A percentile compares a stretch with the other conserved stretches of the same genome.
These are phyloP conservation scores for Neoboletus magnificus DNA, from an alignment of 768 basidiomycete species.

Conservation along the genomic window DNA sequence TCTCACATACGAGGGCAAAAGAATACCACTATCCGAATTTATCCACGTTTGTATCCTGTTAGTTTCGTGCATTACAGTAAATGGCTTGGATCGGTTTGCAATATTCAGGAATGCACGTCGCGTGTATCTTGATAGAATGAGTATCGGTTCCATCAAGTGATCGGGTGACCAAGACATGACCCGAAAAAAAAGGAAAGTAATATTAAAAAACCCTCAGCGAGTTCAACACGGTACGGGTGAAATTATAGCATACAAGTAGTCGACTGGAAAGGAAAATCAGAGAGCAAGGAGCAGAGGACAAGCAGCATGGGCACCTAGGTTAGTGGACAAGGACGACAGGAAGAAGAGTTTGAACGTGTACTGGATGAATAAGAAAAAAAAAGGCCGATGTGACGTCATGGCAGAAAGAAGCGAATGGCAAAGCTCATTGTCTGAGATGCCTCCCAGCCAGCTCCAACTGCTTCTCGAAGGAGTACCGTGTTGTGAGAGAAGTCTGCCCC, in stretches of 20 bases:
- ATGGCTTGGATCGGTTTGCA: too few species aligned
- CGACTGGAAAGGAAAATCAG: background rate
- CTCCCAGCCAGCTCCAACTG: constrained; percentile 17
- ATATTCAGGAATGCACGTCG: background rate
- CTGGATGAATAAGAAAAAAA: background rate
- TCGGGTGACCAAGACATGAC: background rate
- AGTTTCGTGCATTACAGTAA: too few species aligned
- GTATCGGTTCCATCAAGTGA: background rate
- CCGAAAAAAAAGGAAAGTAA: background rate
- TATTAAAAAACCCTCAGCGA: background rate
- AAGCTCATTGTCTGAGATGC: too few species aligned
- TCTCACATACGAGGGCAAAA: too few species aligned
- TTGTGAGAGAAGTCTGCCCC: constrained; percentile 16
- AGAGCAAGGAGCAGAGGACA: background rate
- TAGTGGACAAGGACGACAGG: background rate
- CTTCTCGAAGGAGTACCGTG: constrained; percentile 24
- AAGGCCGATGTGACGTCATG: background rate
- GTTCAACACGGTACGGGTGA: background rate
- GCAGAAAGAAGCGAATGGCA: background rate
- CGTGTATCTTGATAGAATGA: background rate
- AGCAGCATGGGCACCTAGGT: background rate
- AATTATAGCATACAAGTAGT: background rate
- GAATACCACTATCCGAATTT: too few species aligned
- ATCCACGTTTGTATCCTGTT: too few species aligned
- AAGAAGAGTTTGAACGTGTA: background rate